phyloP scores from a whole-genome alignment of 306 rosid species.

The Datisca glomerata region DNA sequence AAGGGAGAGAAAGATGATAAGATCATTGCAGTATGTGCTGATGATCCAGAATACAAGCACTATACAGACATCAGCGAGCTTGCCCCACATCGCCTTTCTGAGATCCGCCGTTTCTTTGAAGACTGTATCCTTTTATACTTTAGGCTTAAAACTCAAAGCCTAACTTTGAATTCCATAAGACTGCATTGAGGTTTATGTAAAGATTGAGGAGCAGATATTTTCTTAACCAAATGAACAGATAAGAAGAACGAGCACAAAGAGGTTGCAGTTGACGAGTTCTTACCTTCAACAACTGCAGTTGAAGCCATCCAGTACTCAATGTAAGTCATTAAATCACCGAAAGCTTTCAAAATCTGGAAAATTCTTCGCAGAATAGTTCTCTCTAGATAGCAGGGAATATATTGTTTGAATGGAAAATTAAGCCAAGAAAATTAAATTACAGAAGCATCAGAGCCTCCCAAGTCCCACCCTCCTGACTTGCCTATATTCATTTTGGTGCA shows the following conservation, averaged over 20 bases:
- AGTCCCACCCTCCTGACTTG: slow-evolving; percentile 7
- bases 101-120: slow-evolving; percentile 94
- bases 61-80: slow-evolving; percentile 65
- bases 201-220: background rate
- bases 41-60: slow-evolving; percentile 94
- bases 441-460: background rate
- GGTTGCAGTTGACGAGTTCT: slow-evolving; percentile 85
- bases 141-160: no score
- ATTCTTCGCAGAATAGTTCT: no score
- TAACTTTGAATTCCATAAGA: no score
- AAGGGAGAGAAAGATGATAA: slow-evolving; percentile 98
- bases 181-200: no score
- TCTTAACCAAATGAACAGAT: slow-evolving; percentile 46
- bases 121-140: slow-evolving; percentile 61
- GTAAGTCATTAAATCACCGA: slow-evolving; percentile 6
- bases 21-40: slow-evolving; percentile 95
- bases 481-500: slow-evolving; percentile 30
- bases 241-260: slow-evolving; percentile 97
- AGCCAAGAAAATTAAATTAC: background rate
- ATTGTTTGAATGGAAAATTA: slow-evolving; percentile 2
- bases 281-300: slow-evolving; percentile 54
- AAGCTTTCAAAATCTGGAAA: no score
- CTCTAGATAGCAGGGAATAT: no score
- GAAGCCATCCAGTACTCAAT: slow-evolving; percentile 72
- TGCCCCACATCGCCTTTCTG: slow-evolving; percentile 86